phyloP scores from a whole-genome alignment of 1,284 basidiomycete genomes.

The Sporisorium scitamineum region DNA sequence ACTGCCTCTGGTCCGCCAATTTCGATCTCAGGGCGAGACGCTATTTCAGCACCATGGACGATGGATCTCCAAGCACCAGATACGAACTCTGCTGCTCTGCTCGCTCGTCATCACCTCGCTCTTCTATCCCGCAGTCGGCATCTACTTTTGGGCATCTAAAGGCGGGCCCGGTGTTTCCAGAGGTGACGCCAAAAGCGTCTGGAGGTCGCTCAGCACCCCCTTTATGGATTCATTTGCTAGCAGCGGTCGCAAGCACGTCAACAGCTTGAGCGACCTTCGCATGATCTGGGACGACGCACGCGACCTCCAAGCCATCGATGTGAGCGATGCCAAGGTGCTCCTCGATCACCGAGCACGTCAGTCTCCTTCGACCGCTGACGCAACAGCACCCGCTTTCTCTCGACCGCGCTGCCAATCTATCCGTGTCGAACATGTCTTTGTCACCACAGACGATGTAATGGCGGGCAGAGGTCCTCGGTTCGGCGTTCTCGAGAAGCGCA shows the following conservation, averaged over 20 bases:
- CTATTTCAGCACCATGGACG: conserved; percentile 57
- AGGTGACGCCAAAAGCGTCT: conserved; percentile 59
- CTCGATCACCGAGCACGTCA: conserved; percentile 20
- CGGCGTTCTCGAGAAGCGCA: conserved; percentile 59
- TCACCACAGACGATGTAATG: conserved; percentile 65
- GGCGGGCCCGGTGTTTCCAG: conserved; percentile 61
- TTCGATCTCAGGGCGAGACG: conserved; percentile 32
- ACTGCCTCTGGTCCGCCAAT: conserved; percentile 28
- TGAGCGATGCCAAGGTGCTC: conserved; percentile 46
- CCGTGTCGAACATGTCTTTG: conserved; percentile 63
- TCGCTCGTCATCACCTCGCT: conserved; percentile 94
- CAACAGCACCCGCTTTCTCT: conserved; percentile 7
- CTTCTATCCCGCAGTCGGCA: conserved; percentile 74
- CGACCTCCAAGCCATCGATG: conserved; percentile 56
- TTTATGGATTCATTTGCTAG: conserved; percentile 63
- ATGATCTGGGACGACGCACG: conserved; percentile 67
- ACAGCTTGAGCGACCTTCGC: conserved; percentile 63
- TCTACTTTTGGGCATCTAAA: conserved; percentile 67
- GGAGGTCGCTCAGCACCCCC: conserved; percentile 62
- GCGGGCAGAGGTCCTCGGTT: conserved; percentile 56
- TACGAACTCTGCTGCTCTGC: conserved; percentile 90
- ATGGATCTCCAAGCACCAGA: conserved; percentile 76
- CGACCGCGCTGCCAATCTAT: conserved; percentile 44
- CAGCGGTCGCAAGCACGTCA: conserved; percentile 59
- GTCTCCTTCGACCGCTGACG: neutral